Conservation (phyloP, 2,329 filamentous ascomycete species). For the Endocalyx cinctus region DNA sequence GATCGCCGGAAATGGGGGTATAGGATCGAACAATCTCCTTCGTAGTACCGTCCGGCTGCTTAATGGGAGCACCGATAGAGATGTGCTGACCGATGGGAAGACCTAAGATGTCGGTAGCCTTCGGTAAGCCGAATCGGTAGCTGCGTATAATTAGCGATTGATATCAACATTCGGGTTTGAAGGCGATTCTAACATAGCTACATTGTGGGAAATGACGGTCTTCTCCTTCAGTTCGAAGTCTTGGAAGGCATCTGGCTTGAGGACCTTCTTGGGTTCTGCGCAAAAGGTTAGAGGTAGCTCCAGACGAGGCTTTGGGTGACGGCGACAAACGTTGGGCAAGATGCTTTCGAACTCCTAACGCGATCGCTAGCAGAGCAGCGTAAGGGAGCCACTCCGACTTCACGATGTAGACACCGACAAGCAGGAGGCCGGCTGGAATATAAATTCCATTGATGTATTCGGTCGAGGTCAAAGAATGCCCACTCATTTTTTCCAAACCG, state of each 20-base stretch:
- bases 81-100: constrained; percentile 99
- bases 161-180: background rate
- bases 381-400: constrained; percentile 74
- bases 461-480: constrained; percentile 43
- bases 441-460: constrained; percentile 76
- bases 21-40: constrained; percentile 90
- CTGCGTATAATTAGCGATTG: constrained; percentile 34
- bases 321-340: no score
- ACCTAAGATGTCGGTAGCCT: constrained; percentile 75
- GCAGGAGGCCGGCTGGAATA: constrained; percentile 73
- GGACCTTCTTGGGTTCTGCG: constrained; percentile 70
- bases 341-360: constrained; percentile 68
- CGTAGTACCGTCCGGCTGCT: constrained; percentile 61
- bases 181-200: constrained; percentile 68
- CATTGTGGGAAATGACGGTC: constrained; percentile 95
- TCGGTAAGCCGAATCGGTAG: constrained; percentile 89
- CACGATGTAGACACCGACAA: constrained; percentile 71
- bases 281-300: constrained; percentile 13
- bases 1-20: constrained; percentile 85
- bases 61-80: constrained; percentile 77
- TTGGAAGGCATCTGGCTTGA: constrained; percentile 85
- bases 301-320: no score
- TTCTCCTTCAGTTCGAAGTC: constrained; percentile 92
- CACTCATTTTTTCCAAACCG: constrained; percentile 38
- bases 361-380: constrained; percentile 61